phyloP scores from a whole-genome alignment of 2,329 filamentous ascomycete species.

The Anisogramma anomala region DNA sequence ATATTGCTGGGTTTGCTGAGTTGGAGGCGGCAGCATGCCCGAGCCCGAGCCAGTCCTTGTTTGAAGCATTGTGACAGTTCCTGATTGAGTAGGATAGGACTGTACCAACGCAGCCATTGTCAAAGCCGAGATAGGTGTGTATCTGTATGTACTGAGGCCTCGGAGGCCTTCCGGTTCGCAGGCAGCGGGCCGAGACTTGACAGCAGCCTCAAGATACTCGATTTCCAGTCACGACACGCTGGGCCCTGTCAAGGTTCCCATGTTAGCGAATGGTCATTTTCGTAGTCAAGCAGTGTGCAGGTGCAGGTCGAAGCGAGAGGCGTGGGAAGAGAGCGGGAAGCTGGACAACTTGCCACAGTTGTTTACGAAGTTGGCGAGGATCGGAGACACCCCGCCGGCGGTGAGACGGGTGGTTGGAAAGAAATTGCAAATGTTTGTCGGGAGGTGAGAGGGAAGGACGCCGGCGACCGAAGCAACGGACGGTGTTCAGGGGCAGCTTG shows the following conservation, averaged over 20 bases:
- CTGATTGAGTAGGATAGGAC: slow-evolving; percentile 64
- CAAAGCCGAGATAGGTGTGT: slow-evolving; percentile 19
- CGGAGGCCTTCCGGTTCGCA: neutral
- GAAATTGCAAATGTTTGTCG: slow-evolving; percentile 27
- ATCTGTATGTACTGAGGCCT: slow-evolving; percentile 10
- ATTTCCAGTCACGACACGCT: too few species aligned
- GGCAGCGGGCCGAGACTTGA: too few species aligned
- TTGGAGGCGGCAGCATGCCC: slow-evolving; percentile 44
- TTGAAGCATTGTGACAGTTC: slow-evolving; percentile 65
- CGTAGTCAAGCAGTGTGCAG: neutral
- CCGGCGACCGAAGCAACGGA: slow-evolving; percentile 40
- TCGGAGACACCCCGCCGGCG: slow-evolving; percentile 1
- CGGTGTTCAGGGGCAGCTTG: slow-evolving; percentile 27
- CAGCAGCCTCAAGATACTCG: too few species aligned
- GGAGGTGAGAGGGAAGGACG: slow-evolving; percentile 36
- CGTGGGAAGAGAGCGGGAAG: neutral
- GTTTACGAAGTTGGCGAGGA: slow-evolving; percentile 5
- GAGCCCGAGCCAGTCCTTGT: slow-evolving; percentile 55
- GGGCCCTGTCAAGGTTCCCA: too few species aligned
- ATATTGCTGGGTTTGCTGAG: slow-evolving; percentile 41
- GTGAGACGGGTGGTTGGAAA: slow-evolving; percentile 4
- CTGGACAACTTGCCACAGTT: slow-evolving; percentile 12
- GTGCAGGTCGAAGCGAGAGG: neutral
- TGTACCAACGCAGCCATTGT: slow-evolving; percentile 80
- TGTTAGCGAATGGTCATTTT: slow-evolving; percentile 9